Evolutionary conservation across 306 rosid genomes (phyloP).

Genomic region (Malus fusca): DNA sequence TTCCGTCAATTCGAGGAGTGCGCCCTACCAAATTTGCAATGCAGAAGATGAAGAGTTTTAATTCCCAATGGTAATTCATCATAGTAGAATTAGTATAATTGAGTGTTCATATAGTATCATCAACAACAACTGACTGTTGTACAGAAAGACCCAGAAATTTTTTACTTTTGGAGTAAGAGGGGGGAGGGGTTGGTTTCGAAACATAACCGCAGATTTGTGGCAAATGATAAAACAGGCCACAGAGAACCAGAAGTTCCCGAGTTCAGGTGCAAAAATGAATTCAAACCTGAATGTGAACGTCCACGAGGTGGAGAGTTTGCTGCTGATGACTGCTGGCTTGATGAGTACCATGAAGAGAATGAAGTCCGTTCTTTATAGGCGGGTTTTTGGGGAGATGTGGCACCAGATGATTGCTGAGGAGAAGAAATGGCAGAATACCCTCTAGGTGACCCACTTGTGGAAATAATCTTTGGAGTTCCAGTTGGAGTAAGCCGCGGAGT

Average conservation of each 20-base stretch:
- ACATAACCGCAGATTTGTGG: not conserved
- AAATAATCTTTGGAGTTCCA: conserved; percentile 79
- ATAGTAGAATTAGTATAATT: not conserved
- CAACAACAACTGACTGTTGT: not conserved
- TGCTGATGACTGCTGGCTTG: conserved; percentile 99
- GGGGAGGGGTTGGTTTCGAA: not conserved
- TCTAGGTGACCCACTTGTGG: conserved; percentile 74
- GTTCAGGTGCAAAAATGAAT: not conserved
- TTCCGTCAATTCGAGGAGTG: conserved; percentile 88
- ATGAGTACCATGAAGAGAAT: conserved; percentile 77
- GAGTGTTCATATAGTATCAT: not conserved
- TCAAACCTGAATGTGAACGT: conserved; percentile 54
- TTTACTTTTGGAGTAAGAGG: not conserved
- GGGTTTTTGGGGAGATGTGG: conserved; percentile 66
- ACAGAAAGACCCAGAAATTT: not conserved
- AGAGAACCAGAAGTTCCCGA: not conserved
- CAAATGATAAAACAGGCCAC: not conserved
- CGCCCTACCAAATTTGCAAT: conserved; percentile 50
- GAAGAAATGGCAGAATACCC: conserved; percentile 64
- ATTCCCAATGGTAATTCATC: not conserved
- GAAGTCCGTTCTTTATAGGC: conserved; percentile 57
- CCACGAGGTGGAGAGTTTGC: conserved; percentile 92
- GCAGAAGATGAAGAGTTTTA: not conserved
- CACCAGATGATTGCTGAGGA: conserved; percentile 57
- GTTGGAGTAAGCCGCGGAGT: conserved; percentile 88